Evolutionary conservation across 345 rosid genomes (phyloP), one percentile per base, ranked within the genome.

Genomic region (Euphorbia tirucalli): DNA sequence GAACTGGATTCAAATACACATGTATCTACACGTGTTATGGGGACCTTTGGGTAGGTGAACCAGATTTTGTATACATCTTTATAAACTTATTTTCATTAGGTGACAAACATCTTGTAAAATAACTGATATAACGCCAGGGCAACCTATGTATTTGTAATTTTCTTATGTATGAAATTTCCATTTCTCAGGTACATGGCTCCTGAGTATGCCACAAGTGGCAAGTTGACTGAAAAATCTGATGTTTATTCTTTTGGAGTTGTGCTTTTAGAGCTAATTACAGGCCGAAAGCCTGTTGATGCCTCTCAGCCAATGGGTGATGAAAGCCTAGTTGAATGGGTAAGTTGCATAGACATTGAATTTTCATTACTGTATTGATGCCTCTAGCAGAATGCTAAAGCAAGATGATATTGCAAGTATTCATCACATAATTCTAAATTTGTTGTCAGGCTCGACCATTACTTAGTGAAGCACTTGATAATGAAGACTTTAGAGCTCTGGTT

Each of bases 301-400:
- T 89, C 91, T 75, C 97, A 90, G 85, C 96, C 97, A 39, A 72
- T 89, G 57, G 99, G 99, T 44, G 99, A 95, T 37, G 99, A 95
- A 80, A 92, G 99, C 86, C 91, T 95, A 58, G 99, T 95, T 68
- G 97, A 95, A 86, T 95, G 98, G 97, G 98, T 95, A 71, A 80
- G 84, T 69, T 66, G 24, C 10, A 28, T 30, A 21, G 61, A 49
- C 49, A 50, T 55, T 25, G 19, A 46, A 63, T 30, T 44, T 7
- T 44, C 44, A 60, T 21, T 30, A n/a, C n/a, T n/a, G n/a, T n/a
- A n/a, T 43, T 1, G 66, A 69, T 69, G 70, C 31, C 16, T n/a
- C n/a, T n/a, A n/a, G n/a, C n/a, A n/a, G n/a, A n/a, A n/a, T n/a
- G n/a, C n/a, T n/a, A n/a, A n/a, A n/a, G n/a, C n/a, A n/a, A n/a